These are phyloP conservation scores for Aspergillus felis DNA, from an alignment of 2,329 filamentous ascomycete species.

Conservation along the genomic window DNA sequence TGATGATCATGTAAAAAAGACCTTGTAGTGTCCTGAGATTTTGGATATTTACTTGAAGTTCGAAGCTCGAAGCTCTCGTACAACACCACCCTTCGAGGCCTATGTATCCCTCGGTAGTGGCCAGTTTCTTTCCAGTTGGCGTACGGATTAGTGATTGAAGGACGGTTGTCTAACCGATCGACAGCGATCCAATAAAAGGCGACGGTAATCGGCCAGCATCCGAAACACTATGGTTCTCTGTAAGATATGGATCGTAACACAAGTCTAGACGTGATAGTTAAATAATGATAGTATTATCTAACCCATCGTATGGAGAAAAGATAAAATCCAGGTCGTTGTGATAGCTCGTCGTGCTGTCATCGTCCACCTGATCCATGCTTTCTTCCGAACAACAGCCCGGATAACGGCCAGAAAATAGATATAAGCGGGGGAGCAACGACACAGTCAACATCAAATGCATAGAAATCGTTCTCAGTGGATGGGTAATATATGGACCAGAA, in stretches of 20 bases:
- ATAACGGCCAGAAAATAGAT: background rate
- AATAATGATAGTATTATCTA: background rate
- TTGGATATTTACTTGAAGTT: background rate
- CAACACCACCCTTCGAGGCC: no score
- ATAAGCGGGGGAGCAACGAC: background rate
- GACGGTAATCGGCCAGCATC: conserved; percentile 13
- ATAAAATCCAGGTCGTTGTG: no score
- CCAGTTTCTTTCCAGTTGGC: background rate
- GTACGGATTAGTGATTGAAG: background rate
- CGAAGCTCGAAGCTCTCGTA: no score
- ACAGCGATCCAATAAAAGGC: conserved; percentile 6
- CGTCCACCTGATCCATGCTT: background rate
- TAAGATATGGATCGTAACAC: background rate
- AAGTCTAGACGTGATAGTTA: background rate
- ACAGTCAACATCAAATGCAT: background rate
- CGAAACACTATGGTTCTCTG: conserved; percentile 6
- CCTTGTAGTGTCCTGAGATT: background rate
- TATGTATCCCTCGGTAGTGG: no score
- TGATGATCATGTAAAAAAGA: background rate
- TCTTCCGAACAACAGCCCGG: background rate
- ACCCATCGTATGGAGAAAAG: conserved; percentile 1
- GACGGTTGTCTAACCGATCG: conserved; percentile 9
- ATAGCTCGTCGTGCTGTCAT: no score
- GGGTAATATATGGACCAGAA: no score
- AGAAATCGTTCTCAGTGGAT: background rate